Conservation (phyloP, 352 stramenopile genomes). For the Phytophthora tentaculata region DNA sequence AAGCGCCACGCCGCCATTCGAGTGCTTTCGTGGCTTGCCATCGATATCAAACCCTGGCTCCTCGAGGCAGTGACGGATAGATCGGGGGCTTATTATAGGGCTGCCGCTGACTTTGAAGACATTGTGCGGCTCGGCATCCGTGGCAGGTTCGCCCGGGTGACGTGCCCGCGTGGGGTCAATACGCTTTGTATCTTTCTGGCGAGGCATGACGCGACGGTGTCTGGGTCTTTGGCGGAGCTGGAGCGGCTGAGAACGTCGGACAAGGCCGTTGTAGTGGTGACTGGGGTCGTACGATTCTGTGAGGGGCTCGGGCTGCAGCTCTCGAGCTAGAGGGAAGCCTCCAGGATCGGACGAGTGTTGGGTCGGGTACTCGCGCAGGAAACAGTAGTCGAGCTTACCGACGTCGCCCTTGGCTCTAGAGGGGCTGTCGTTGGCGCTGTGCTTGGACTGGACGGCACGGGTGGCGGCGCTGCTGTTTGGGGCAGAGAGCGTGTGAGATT, state of each 20-base stretch:
- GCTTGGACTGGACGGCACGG: conserved; percentile 33
- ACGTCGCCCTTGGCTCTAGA: conserved; percentile 38
- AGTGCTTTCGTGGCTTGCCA: conserved; percentile 43
- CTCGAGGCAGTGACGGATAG: conserved; percentile 68
- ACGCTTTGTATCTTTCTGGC: conserved; percentile 63
- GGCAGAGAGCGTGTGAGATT: conserved; percentile 36
- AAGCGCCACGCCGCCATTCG: conserved; percentile 31
- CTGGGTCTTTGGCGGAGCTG: conserved; percentile 9
- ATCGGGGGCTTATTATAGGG: conserved; percentile 71
- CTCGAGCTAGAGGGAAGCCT: conserved; percentile 26
- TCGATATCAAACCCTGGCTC: conserved; percentile 62
- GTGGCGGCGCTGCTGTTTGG: conserved; percentile 12
- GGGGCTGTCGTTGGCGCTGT: conserved; percentile 14
- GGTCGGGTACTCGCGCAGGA: conserved; percentile 39
- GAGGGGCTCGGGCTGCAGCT: conserved; percentile 21
- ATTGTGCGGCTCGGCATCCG: conserved; percentile 48
- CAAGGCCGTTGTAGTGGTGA: conserved; percentile 33
- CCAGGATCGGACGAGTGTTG: conserved; percentile 20
- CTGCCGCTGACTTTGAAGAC: conserved; percentile 68
- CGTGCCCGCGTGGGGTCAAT: conserved; percentile 45
- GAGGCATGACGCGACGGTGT: conserved; percentile 43
- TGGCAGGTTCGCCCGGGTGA: conserved; percentile 24
- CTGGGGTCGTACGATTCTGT: conserved; percentile 25
- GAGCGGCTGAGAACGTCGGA: conserved; percentile 17
- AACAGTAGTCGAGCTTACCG: conserved; percentile 44